phyloP scores from a whole-genome alignment of 768 basidiomycete species.

The Amanita rimosa region DNA sequence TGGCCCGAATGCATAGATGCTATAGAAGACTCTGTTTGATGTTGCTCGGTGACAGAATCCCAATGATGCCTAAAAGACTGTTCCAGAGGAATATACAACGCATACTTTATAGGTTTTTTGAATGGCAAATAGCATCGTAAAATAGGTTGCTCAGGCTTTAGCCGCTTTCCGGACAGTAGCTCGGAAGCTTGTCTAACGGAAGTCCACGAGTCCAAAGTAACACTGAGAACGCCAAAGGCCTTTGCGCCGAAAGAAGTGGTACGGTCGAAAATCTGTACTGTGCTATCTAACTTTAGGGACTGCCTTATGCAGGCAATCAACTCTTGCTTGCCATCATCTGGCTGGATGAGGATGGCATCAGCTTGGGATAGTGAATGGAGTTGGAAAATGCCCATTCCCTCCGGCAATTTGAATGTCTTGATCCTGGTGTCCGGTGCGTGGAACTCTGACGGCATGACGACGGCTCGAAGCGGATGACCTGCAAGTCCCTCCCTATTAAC shows the following conservation, averaged over 20 bases:
- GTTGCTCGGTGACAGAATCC: slow-evolving; percentile 1
- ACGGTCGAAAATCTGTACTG: background rate
- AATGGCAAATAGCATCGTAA: slow-evolving; percentile 4
- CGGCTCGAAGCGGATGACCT: background rate
- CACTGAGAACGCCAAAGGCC: background rate
- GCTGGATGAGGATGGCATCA: background rate
- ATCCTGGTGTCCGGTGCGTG: background rate
- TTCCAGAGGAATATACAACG: slow-evolving; percentile 3
- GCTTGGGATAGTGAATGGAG: background rate
- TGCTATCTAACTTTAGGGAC: background rate
- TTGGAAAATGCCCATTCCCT: background rate
- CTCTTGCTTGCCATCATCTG: background rate
- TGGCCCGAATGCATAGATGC: background rate
- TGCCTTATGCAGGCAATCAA: background rate
- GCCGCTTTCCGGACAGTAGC: background rate
- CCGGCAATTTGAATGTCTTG: background rate
- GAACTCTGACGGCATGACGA: background rate
- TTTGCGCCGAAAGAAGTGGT: background rate
- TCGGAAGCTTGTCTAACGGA: slow-evolving; percentile 1
- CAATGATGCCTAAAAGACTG: background rate
- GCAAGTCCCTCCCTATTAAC: background rate
- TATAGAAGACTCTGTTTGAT: background rate
- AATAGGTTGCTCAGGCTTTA: background rate
- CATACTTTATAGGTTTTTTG: background rate
- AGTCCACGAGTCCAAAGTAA: background rate